Evolutionary conservation across 2,329 filamentous ascomycete species (phyloP).

Genomic region (Ampelomyces quisqualis): DNA sequence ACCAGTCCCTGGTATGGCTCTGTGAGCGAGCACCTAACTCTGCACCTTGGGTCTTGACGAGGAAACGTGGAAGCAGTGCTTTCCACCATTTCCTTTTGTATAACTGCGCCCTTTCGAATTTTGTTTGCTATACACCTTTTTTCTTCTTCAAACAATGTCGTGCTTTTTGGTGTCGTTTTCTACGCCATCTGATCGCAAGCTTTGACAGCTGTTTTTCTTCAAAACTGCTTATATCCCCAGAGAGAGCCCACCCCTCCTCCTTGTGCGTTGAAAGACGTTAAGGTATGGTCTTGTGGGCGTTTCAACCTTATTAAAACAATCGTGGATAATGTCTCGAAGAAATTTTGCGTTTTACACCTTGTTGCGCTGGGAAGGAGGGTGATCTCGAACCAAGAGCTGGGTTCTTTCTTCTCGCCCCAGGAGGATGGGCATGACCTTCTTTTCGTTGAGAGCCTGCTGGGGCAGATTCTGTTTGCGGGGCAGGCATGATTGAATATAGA

Average conservation of each 20-base stretch:
- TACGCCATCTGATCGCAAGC: conserved; percentile 22
- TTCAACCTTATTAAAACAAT: conserved; percentile 9
- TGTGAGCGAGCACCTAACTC: conserved; percentile 25
- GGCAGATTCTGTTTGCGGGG: too few relatives aligned
- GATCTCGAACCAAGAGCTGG: too few relatives aligned
- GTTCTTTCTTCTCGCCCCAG: too few relatives aligned
- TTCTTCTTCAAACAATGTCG: conserved; percentile 5
- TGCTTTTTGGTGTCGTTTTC: conserved; percentile 6
- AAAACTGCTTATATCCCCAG: conserved; percentile 1
- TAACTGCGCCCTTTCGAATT: conserved; percentile 12
- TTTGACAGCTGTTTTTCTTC: conserved; percentile 1
- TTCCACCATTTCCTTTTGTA: conserved; percentile 12
- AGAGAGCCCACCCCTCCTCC: neutral
- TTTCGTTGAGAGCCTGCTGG: too few relatives aligned
- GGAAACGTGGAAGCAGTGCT: conserved; percentile 23
- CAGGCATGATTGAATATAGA: too few relatives aligned
- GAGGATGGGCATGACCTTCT: too few relatives aligned
- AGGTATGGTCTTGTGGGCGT: neutral
- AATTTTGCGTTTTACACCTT: conserved; percentile 17
- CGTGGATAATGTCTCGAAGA: conserved; percentile 33
- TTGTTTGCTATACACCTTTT: conserved; percentile 13
- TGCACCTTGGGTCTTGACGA: conserved; percentile 22
- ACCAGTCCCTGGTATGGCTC: conserved; percentile 51
- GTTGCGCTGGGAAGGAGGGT: conserved; percentile 20
- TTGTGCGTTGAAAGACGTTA: neutral